Evolutionary conservation across 352 stramenopile species (phyloP).

Genomic region (Phytophthora brassicae): DNA sequence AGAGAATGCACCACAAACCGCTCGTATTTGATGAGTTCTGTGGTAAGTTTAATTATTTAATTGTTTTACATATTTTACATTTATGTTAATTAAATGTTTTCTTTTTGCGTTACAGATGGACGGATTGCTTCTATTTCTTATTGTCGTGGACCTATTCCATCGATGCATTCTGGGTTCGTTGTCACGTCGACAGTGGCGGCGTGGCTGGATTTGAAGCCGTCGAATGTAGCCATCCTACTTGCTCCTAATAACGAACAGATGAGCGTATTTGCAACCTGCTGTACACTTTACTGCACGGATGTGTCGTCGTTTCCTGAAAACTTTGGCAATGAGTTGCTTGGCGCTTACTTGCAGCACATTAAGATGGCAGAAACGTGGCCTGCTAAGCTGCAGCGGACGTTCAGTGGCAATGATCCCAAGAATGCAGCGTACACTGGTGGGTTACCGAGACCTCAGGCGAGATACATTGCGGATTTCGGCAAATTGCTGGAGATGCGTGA

Average conservation of each 20-base stretch:
- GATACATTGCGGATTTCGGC: slow-evolving; percentile 80
- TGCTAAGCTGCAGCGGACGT: slow-evolving; percentile 74
- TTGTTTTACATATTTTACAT: neutral
- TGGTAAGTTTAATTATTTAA: slow-evolving; percentile 51
- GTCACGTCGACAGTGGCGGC: slow-evolving; percentile 79
- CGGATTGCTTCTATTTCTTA: slow-evolving; percentile 81
- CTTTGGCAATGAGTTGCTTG: slow-evolving; percentile 70
- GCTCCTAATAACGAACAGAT: slow-evolving; percentile 87
- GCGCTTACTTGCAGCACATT: slow-evolving; percentile 79
- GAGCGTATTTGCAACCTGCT: slow-evolving; percentile 88
- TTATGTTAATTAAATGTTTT: neutral
- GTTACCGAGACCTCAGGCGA: slow-evolving; percentile 70
- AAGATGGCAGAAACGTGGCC: slow-evolving; percentile 74
- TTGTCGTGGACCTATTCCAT: slow-evolving; percentile 67
- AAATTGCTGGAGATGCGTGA: slow-evolving; percentile 79
- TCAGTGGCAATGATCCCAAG: slow-evolving; percentile 69
- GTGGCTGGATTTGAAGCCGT: slow-evolving; percentile 78
- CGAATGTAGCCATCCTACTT: slow-evolving; percentile 78
- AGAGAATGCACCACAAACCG: slow-evolving; percentile 77
- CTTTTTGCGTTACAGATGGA: slow-evolving; percentile 46
- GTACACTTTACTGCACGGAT: slow-evolving; percentile 77
- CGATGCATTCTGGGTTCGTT: slow-evolving; percentile 86
- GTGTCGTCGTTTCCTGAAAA: slow-evolving; percentile 64
- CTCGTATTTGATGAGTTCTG: slow-evolving; percentile 87
- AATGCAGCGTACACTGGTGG: slow-evolving; percentile 68